Percentiles rank a stretch among this genome's conserved stretches.
Conservation (phyloP, 73 alveolate species). For the Effrenium voratum region DNA sequence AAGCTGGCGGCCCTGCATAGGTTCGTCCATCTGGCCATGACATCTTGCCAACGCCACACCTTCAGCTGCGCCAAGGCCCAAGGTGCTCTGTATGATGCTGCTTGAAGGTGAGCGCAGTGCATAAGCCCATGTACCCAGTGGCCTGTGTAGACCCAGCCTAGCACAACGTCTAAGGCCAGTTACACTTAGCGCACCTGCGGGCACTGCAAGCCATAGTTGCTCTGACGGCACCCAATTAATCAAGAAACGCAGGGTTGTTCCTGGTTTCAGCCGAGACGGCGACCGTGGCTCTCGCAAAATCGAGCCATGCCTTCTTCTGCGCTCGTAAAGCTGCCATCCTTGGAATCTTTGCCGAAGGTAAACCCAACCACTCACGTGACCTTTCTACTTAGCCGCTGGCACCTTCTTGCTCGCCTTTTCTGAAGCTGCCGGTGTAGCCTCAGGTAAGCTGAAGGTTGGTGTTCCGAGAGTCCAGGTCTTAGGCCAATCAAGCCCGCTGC, state of each 20-base stretch:
- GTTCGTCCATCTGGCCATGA: conserved; percentile 58
- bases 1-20: background rate
- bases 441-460: too few species aligned
- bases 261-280: background rate
- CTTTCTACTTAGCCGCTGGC: background rate
- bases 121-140: conserved; percentile 60
- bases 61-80: background rate
- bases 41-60: conserved; percentile 67
- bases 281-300: background rate
- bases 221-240: background rate
- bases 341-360: background rate
- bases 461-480: too few species aligned
- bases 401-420: conserved; percentile 75
- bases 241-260: background rate
- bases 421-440: conserved; percentile 72
- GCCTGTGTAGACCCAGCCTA: conserved; percentile 66
- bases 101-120: background rate
- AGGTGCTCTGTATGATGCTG: too few species aligned
- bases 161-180: background rate
- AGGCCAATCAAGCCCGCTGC: background rate
- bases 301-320: conserved; percentile 48
- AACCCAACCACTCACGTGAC: background rate
- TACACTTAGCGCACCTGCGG: too few species aligned
- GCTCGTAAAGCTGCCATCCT: conserved; percentile 65
- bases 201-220: background rate